Base-by-base conservation (phyloP, 2,329 filamentous ascomycete genomes). In the Diaporthe aspalathi region DNA sequence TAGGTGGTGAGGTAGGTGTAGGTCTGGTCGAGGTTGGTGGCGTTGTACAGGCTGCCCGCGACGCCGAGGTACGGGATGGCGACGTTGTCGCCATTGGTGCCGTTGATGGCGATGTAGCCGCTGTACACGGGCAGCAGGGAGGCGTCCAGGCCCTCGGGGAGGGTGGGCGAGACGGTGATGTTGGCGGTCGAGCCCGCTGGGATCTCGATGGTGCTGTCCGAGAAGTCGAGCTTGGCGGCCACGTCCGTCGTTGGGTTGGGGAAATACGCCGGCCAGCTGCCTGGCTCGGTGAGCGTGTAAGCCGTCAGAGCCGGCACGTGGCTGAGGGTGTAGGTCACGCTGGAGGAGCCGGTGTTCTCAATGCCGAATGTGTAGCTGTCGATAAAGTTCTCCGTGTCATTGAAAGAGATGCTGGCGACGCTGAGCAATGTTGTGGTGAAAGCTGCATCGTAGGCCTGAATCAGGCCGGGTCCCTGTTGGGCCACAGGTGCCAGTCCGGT, bases 101-200 rank as follows among this genome's bases (percentile, higher is more conserved):
- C 79, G 53, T 80, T 81, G 67, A 85, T 75, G n/a, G 81, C 76
- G 62, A 85, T 77, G 76, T 80, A 84, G 45, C 84, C 84, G 35
- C 81, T 81, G 76, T 84, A 85, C 8, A 85, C 78, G 7, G 83
- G 83, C 22, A 84, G 74, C 2, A 77, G 78, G 1, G 73, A 74
- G 11, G 74, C 73, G 17, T 76, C 75, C 2, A 66, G 53, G 16
- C 56, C 57, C 1, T 32, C 63, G 24, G 53, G 69, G 1, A 67
- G 27, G 1, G 81, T 79, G 1, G 77, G 77, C 9, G 76, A 76
- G 47, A 79, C 75, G 2, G 74, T 76, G 32, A 81, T 75, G 20
- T 76, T 73, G 17, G 75, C 76, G 2, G 74, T 70, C 12, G 65
- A 71, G 20, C 76, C 76, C 2, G 80, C 79, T 5, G 77, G 75